Conservation (phyloP, 1,284 basidiomycete species). For the Cryptococcus sp. region DNA sequence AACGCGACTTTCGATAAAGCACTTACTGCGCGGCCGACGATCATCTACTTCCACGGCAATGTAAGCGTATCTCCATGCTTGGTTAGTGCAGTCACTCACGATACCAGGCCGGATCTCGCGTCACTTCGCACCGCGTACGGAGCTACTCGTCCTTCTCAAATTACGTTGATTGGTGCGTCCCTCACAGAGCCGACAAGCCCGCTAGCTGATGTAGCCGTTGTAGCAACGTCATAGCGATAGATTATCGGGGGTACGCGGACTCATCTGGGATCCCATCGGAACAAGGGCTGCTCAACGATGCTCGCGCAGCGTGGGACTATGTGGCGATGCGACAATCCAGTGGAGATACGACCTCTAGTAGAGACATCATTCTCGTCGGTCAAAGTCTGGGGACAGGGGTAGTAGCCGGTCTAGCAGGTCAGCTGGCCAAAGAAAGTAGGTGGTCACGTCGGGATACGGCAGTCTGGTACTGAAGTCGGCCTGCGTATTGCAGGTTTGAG, state of each 20-base stretch:
- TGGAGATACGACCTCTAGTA: not conserved
- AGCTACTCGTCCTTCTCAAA: constrained; percentile 37
- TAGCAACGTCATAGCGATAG: constrained; percentile 76
- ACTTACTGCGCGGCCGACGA: constrained; percentile 65
- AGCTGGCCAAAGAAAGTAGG: constrained; percentile 43
- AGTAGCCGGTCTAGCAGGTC: constrained; percentile 56
- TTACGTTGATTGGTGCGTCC: constrained; percentile 32
- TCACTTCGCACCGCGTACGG: constrained; percentile 32
- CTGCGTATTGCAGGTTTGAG: constrained; percentile 23
- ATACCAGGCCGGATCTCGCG: constrained; percentile 38
- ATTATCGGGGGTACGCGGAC: constrained; percentile 92
- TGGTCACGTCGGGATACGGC: not conserved
- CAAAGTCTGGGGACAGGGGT: constrained; percentile 89
- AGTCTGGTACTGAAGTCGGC: not conserved
- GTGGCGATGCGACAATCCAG: constrained; percentile 4
- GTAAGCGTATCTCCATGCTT: constrained; percentile 37
- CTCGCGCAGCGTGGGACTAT: constrained; percentile 71
- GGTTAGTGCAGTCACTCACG: not conserved
- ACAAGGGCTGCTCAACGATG: constrained; percentile 72
- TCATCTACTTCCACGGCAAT: constrained; percentile 91
- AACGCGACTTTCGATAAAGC: constrained; percentile 55
- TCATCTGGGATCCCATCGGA: constrained; percentile 77
- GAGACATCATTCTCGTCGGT: constrained; percentile 58
- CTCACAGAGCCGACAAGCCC: not conserved
- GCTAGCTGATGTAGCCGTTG: not conserved